Evolutionary conservation across 805 yeast species (phyloP).

Genomic region (Starmerella geochares): DNA sequence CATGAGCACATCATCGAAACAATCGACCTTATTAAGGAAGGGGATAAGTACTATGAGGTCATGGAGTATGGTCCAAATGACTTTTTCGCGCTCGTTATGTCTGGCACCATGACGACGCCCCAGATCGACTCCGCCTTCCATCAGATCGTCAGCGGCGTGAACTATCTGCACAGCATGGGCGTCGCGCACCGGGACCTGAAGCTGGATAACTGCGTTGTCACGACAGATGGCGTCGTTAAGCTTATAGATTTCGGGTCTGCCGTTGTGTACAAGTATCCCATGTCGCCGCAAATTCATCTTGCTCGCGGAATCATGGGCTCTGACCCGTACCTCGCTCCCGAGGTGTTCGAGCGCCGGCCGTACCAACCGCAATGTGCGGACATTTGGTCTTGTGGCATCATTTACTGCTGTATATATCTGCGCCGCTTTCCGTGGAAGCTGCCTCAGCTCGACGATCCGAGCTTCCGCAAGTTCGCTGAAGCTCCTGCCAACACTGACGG

Average conservation of each 20-base stretch:
- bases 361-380: slow-evolving; percentile 87
- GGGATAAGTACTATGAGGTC: slow-evolving; percentile 53
- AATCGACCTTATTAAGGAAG: slow-evolving; percentile 65
- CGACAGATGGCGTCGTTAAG: slow-evolving; percentile 62
- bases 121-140: slow-evolving; percentile 75
- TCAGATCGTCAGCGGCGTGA: slow-evolving; percentile 68
- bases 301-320: slow-evolving; percentile 89
- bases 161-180: slow-evolving; percentile 68
- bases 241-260: slow-evolving; percentile 92
- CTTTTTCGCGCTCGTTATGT: slow-evolving; percentile 87
- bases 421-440: slow-evolving; percentile 92
- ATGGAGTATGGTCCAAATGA: slow-evolving; percentile 93
- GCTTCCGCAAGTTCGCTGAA: slow-evolving; percentile 51
- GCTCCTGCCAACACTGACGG: slow-evolving; percentile 27
- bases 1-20: slow-evolving; percentile 78
- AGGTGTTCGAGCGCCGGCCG: slow-evolving; percentile 47
- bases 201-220: slow-evolving; percentile 86
- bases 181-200: slow-evolving; percentile 89
- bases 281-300: slow-evolving; percentile 44
- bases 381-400: slow-evolving; percentile 88
- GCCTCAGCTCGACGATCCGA: slow-evolving; percentile 66
- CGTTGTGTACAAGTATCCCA: slow-evolving; percentile 63
- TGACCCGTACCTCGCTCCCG: slow-evolving; percentile 94
- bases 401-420: slow-evolving; percentile 80
- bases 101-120: slow-evolving; percentile 58